Evolutionary conservation across 225 moss, liverwort and hornwort genomes (phyloP), one percentile per base, ranked within the genome.

Genomic region (Thuidium tamariscinum): DNA sequence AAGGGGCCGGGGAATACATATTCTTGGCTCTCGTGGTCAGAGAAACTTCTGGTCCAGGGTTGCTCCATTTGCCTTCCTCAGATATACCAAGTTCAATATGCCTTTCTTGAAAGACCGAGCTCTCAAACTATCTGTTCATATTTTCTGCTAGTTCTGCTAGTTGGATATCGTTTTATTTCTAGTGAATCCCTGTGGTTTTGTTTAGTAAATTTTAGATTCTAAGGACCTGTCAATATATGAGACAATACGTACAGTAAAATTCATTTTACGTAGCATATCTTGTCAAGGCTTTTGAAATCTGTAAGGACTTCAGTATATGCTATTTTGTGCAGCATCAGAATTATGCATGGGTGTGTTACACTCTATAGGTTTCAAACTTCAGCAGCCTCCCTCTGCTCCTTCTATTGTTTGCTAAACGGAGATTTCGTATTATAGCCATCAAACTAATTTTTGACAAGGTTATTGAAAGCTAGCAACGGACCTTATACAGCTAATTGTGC

Each of bases 11-110:
- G 97, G 95, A 85, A 82, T 97, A 78, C 89, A 91, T 74, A 60
- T 97, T 52, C 57, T 87, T 86, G 95, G 81, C 80, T 41, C 82
- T 74, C 63, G 63, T 84, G 63, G 79, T 88, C 90, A 79, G 86
- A 67, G 87, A 82, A 91, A 95, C 91, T 97, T 97, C 91, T 95
- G 95, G 97, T 95, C 97, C 85, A 97, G 92, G 95, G 97, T 95
- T 89, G 95, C 89, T 92, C 88, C 87, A 90, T 89, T 79, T 89
- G 89, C 94, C 89, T 88, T 77, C 82, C 87, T 87, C 70, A 82
- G 22, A 86, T 84, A 25, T 70, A 55, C 46, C 75, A 84, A 69
- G 76, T 88, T 79, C 32, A 54, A 49, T 30, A 32, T 69, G 46
- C 61, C 68, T 82, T 61, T 79, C 25, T 79, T 80, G 32, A 30